Conservation (phyloP, 108 stramenopile genomes). For the Skeletonema grethae region DNA sequence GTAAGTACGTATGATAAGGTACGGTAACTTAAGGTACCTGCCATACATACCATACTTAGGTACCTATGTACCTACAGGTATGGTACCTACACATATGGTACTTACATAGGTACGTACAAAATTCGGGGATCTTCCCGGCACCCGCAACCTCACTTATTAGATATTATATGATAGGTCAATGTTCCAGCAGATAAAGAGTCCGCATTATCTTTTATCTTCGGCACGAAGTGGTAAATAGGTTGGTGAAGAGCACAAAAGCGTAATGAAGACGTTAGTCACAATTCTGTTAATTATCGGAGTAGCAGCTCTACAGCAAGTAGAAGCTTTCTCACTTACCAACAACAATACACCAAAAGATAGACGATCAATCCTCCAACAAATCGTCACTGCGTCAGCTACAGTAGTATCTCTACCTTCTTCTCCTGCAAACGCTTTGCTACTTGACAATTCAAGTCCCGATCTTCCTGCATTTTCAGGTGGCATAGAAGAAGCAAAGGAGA, state of each 20-base stretch:
- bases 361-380: not conserved
- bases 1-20: no score
- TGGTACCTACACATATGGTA: no score
- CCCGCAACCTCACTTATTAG: no score
- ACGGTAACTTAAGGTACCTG: no score
- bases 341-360: not conserved
- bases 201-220: no score
- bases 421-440: slow-evolving; percentile 1
- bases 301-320: not conserved
- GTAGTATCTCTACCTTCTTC: not conserved
- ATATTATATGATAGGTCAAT: no score
- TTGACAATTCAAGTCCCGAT: slow-evolving; percentile 23
- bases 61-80: no score
- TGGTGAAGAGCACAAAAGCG: not conserved
- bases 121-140: no score
- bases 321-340: not conserved
- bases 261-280: not conserved
- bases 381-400: not conserved
- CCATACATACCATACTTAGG: no score
- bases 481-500: slow-evolving; percentile 40
- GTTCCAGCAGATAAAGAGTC: no score
- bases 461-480: slow-evolving; percentile 11
- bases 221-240: not conserved
- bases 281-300: not conserved
- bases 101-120: no score